phyloP scores from a whole-genome alignment of 2,329 filamentous ascomycete species.

The Hirsutella rhossiliensis region DNA sequence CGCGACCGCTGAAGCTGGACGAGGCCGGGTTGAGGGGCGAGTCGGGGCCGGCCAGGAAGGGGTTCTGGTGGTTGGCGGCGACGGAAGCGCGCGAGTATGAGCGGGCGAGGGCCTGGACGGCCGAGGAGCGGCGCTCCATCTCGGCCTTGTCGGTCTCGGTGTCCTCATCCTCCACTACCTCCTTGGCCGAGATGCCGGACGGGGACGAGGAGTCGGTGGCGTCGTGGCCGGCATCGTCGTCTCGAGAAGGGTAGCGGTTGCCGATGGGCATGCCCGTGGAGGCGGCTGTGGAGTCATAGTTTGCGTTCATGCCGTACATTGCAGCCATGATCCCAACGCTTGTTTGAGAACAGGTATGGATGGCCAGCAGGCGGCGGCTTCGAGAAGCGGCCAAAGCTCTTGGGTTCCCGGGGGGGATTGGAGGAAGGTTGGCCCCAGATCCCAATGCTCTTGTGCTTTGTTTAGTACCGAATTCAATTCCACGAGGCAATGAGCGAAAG shows the following conservation, averaged over 20 bases:
- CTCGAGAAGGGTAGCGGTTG: slow-evolving; percentile 12
- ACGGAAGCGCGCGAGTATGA: slow-evolving; percentile 39
- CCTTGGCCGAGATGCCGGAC: slow-evolving; percentile 17
- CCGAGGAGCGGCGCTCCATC: slow-evolving; percentile 35
- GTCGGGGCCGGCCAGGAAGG: slow-evolving; percentile 35
- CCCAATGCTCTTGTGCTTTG: too few relatives aligned
- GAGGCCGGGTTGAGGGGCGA: slow-evolving; percentile 43
- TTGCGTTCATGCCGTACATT: slow-evolving; percentile 20
- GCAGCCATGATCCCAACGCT: slow-evolving; percentile 2
- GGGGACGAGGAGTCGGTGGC: slow-evolving; percentile 13
- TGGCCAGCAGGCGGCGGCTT: too few relatives aligned
- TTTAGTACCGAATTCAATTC: too few relatives aligned
- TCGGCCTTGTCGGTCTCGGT: slow-evolving; percentile 20
- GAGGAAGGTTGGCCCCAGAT: too few relatives aligned
- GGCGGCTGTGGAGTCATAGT: slow-evolving; percentile 36
- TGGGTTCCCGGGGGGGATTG: too few relatives aligned
- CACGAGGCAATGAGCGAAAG: too few relatives aligned
- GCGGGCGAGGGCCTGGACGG: slow-evolving; percentile 44
- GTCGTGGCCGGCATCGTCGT: slow-evolving; percentile 11
- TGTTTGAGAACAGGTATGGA: too few relatives aligned
- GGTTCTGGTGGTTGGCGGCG: slow-evolving; percentile 23
- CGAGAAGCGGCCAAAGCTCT: too few relatives aligned
- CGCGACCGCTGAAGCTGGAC: slow-evolving; percentile 37
- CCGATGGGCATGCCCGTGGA: slow-evolving; percentile 24
- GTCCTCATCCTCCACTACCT: slow-evolving; percentile 10